A percentile compares a stretch with the other conserved stretches of the same genome.
Conservation (phyloP, 306 rosid genomes). For the Benincasa hispida region DNA sequence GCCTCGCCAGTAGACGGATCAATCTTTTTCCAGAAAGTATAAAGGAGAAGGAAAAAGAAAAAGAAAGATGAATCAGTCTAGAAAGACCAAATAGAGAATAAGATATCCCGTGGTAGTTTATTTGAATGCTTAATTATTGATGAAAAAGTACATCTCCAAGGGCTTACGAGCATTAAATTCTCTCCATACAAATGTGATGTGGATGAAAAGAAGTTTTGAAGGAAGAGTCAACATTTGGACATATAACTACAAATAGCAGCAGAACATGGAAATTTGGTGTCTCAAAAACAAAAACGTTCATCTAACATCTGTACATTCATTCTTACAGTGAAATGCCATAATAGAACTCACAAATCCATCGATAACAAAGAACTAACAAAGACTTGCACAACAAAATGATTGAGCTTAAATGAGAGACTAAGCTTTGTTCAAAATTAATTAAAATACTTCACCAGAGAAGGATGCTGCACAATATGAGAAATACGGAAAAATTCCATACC, state of each 20-base stretch:
- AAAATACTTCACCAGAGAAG: neutral
- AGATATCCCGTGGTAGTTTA: neutral
- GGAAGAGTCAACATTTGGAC: neutral
- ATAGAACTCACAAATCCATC: neutral
- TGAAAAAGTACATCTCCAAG: neutral
- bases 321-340: neutral
- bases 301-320: neutral
- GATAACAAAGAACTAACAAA: neutral
- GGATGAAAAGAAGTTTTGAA: neutral
- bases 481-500: neutral
- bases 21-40: conserved; percentile 9
- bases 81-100: conserved; percentile 15
- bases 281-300: neutral
- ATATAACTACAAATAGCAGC: neutral
- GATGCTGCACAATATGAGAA: neutral
- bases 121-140: neutral
- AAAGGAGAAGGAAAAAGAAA: neutral
- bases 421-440: neutral
- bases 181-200: neutral
- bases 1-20: conserved; percentile 85
- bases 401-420: neutral
- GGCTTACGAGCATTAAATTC: neutral
- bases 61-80: conserved; percentile 62
- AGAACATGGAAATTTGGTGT: neutral
- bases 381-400: conserved; percentile 1